Evolutionary conservation across 371 early-diverging fungal species (phyloP), one percentile per base, ranked within the genome.

Genomic region (Apophysomyces sp.): DNA sequence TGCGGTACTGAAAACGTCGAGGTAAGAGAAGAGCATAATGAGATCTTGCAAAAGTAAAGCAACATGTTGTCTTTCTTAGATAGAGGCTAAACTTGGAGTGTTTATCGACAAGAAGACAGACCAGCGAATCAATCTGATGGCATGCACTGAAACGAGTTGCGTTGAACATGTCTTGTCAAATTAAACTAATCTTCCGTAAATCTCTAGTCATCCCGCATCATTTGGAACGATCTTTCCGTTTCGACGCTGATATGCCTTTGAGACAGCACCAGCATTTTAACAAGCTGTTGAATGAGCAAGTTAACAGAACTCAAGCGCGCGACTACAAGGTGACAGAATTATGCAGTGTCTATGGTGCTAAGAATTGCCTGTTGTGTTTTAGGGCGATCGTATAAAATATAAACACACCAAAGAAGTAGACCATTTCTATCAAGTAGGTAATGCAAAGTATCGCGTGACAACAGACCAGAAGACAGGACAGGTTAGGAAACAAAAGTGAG

Each of bases 11-110:
- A 82, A 4, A 76, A 88, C 63, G 80, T 90, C 15, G 92, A 90
- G 75, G 88, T 87, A 72, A 60, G 55, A 39, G 15, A 39, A 24
- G 26, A 57, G 15, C 18, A 55, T 9, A 55, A 55, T 5, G 36
- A 30, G 16, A 29, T 54, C 21, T 21, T 6, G 55, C 31, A 21
- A 8, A 15, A 13, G 61, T 39, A 57, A 6, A 31, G 24, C n/a
- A 15, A 12, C 8, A 52, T 5, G 13, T 37, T 29, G 16, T 52
- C 34, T 31, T 21, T 2, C 36, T 18, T 60, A 90, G 90, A 92
- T 94, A 60, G 94, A 94, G 68, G 93, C 90, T 15, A 94, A 94
- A 67, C 70, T 94, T 18, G 94, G 94, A 15, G 57, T 80, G 21
- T 69, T 94, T 37, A 68, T 91, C 4, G 91, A 91, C 63, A 90